Evolutionary conservation across 1,139 yeast genomes (phyloP).

Genomic region (Geotrichum fermentans): DNA sequence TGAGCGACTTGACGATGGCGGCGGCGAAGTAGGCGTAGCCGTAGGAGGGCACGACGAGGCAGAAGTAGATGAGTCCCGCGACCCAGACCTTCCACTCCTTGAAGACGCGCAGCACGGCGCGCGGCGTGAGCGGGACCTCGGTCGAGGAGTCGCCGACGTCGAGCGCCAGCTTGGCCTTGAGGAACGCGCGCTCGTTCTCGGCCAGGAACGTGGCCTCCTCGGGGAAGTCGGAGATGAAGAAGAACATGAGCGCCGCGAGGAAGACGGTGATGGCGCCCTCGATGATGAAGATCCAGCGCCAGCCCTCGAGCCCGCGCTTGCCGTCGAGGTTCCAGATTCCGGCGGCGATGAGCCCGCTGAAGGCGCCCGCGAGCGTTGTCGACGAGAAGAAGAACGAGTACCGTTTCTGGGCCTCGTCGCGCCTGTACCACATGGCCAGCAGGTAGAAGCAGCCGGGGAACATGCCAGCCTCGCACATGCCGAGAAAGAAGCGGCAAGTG

Average conservation of each 20-base stretch:
- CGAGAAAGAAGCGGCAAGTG: conserved; percentile 59
- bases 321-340: conserved; percentile 53
- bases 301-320: conserved; percentile 47
- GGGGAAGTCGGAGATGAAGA: conserved; percentile 69
- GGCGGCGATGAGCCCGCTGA: conserved; percentile 71
- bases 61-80: conserved; percentile 58
- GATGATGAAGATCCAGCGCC: conserved; percentile 72
- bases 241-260: conserved; percentile 56
- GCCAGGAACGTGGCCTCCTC: conserved; percentile 49
- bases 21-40: conserved; percentile 71
- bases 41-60: conserved; percentile 60
- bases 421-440: conserved; percentile 50
- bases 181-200: conserved; percentile 40
- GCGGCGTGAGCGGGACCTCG: conserved; percentile 33
- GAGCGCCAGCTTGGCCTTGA: conserved; percentile 44
- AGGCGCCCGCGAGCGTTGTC: conserved; percentile 75
- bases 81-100: conserved; percentile 47
- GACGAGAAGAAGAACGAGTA: conserved; percentile 65
- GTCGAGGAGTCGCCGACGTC: conserved; percentile 41
- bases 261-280: conserved; percentile 70
- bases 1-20: conserved; percentile 53
- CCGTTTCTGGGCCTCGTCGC: conserved; percentile 62
- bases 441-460: conserved; percentile 72
- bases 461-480: conserved; percentile 63
- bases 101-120: conserved; percentile 35